A percentile compares a stretch with the other conserved stretches of the same genome.
Evolutionary conservation across 2,329 filamentous ascomycete species (phyloP).

Genomic region (Neonectria magnoliae): DNA sequence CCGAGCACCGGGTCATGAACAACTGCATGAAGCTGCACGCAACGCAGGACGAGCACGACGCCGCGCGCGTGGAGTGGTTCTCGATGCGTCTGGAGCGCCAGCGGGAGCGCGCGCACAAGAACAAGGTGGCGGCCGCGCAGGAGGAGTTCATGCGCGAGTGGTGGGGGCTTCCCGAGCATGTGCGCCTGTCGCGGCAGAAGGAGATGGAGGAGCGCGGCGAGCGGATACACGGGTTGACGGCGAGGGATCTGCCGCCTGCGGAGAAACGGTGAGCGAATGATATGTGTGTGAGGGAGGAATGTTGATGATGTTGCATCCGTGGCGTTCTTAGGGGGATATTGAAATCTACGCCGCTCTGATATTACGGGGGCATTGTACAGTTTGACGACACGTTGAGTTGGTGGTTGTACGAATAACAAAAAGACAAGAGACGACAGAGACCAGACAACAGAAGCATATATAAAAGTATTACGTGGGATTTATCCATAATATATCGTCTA

Average conservation of each 20-base stretch:
- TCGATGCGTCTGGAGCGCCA: conserved; percentile 76
- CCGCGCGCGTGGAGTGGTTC: conserved; percentile 94
- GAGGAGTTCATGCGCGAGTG: conserved; percentile 73
- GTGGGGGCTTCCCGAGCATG: conserved; percentile 71
- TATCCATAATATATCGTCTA: neutral
- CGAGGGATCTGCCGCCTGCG: conserved; percentile 41
- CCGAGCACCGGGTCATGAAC: conserved; percentile 88
- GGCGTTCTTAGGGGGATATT: conserved; percentile 35
- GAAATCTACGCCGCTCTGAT: conserved; percentile 38
- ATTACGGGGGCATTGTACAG: conserved; percentile 30
- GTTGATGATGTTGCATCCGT: conserved; percentile 34
- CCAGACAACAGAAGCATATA: neutral
- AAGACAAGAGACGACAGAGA: conserved; percentile 1
- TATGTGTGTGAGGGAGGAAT: neutral
- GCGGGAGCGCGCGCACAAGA: conserved; percentile 71
- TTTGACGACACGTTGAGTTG: conserved; percentile 14
- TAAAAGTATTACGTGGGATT: neutral
- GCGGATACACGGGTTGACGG: conserved; percentile 64
- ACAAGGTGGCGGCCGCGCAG: conserved; percentile 68
- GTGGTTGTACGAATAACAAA: conserved; percentile 24
- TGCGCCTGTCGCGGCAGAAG: conserved; percentile 58
- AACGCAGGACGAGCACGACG: conserved; percentile 85
- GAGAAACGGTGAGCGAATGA: conserved; percentile 18
- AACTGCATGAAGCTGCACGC: conserved; percentile 90
- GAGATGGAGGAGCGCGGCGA: conserved; percentile 62